Percentiles rank a stretch among this genome's conserved stretches.
phyloP scores from a whole-genome alignment of 108 stramenopile species.

The Nannochloropsis gaditana region DNA sequence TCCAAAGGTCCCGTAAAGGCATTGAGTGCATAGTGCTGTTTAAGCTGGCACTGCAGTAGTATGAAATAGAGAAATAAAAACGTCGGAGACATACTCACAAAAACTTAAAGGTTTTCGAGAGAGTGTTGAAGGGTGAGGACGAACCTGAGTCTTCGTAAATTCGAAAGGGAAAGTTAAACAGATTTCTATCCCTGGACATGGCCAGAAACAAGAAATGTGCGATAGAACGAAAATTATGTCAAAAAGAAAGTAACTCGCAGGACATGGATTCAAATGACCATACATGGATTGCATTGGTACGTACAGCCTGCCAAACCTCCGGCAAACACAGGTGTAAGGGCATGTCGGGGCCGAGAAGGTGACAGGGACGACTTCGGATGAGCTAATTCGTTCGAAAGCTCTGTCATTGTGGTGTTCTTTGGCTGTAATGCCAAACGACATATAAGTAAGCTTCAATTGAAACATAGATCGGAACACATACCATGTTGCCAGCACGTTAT shows the following conservation, averaged over 20 bases:
- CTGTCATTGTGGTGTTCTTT: no score
- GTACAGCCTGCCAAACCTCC: neutral
- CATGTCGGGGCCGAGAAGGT: neutral
- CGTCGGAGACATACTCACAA: no score
- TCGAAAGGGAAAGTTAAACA: neutral
- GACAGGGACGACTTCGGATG: neutral
- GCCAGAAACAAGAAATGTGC: neutral
- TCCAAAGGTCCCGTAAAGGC: slow-evolving; percentile 15
- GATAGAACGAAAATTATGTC: no score
- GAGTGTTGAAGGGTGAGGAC: neutral
- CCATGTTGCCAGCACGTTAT: no score
- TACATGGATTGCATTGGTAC: neutral
- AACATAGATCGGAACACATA: no score
- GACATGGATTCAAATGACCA: no score
- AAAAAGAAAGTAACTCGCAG: no score
- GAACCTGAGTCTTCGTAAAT: slow-evolving; percentile 13
- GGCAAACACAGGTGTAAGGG: neutral
- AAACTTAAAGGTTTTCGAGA: neutral
- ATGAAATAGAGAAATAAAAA: no score
- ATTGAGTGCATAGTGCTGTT: neutral
- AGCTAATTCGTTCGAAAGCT: neutral
- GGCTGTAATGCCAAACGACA: no score
- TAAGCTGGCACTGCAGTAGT: neutral
- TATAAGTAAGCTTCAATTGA: no score
- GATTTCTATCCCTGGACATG: neutral